Percentiles rank a stretch among this genome's conserved stretches.
These are phyloP conservation scores for Rhipidocladum racemiflorum DNA, from an alignment of 176 grass and related monocot species.

Conservation along the genomic window DNA sequence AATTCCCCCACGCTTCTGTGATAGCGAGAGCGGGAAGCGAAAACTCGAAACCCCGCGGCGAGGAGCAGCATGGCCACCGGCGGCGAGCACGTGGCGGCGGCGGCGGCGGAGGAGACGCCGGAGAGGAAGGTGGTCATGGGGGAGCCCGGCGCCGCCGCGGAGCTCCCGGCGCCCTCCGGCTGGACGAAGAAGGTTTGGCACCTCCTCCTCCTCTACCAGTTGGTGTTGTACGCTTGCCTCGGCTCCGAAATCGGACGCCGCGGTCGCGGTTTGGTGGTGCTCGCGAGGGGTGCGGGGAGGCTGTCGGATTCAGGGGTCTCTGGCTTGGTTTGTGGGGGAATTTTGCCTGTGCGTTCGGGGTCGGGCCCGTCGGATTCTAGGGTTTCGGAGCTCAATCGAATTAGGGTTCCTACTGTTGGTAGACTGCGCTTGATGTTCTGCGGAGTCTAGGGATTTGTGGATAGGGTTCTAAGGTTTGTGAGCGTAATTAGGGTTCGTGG, in stretches of 20 bases:
- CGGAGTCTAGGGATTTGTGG: background rate
- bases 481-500: constrained; percentile 15
- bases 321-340: background rate
- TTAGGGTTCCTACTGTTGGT: background rate
- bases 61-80: constrained; percentile 32
- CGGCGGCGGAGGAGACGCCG: constrained; percentile 26
- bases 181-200: constrained; percentile 64
- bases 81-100: constrained; percentile 25
- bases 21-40: constrained; percentile 48
- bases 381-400: constrained; percentile 30
- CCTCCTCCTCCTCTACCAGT: background rate
- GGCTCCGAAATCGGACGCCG: background rate
- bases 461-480: background rate
- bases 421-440: background rate
- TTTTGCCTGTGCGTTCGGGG: background rate
- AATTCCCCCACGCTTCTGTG: background rate
- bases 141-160: background rate
- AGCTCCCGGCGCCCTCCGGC: constrained; percentile 47
- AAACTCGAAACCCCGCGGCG: constrained; percentile 41
- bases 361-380: constrained; percentile 1
- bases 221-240: background rate
- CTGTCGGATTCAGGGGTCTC: background rate
- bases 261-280: background rate
- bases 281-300: background rate
- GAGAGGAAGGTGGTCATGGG: background rate